phyloP scores from a whole-genome alignment of 441 rosid genomes.

The Gossypium gossypioides region DNA sequence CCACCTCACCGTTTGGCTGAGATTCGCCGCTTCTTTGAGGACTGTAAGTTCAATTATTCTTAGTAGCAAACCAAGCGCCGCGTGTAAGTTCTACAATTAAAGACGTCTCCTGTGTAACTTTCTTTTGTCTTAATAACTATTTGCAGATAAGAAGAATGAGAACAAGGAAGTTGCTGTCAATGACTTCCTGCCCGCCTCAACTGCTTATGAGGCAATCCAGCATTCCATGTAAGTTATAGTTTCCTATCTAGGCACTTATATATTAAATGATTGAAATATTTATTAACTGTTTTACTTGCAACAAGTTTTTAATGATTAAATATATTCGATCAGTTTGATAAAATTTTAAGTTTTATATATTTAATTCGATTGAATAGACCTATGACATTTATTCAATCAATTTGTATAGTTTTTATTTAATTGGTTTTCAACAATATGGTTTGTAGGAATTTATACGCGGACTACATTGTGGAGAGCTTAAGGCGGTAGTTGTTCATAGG shows the following conservation, averaged over 20 bases:
- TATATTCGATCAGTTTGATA: not conserved
- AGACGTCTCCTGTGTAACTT: not conserved
- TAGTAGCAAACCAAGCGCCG: not conserved
- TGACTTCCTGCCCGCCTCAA: constrained; percentile 53
- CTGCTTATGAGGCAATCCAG: constrained; percentile 53
- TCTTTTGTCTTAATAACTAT: constrained; percentile 24
- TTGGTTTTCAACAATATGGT: not conserved
- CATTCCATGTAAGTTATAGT: constrained; percentile 46
- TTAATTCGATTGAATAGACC: not conserved
- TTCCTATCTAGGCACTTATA: not conserved
- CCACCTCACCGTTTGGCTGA: constrained; percentile 74
- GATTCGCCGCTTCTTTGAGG: constrained; percentile 74
- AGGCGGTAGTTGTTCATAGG: constrained; percentile 47
- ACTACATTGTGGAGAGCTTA: constrained; percentile 82
- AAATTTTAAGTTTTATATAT: not conserved
- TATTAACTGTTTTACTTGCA: no score
- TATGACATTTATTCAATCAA: not conserved
- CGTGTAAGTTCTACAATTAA: not conserved
- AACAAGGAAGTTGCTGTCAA: constrained; percentile 77
- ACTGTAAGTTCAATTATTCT: constrained; percentile 35
- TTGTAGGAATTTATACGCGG: constrained; percentile 77
- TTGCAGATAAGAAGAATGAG: constrained; percentile 84
- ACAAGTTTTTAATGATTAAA: no score
- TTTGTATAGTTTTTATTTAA: not conserved
- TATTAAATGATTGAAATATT: no score